Evolutionary conservation across 441 rosid genomes (phyloP).

Genomic region (Jatropha multifida): DNA sequence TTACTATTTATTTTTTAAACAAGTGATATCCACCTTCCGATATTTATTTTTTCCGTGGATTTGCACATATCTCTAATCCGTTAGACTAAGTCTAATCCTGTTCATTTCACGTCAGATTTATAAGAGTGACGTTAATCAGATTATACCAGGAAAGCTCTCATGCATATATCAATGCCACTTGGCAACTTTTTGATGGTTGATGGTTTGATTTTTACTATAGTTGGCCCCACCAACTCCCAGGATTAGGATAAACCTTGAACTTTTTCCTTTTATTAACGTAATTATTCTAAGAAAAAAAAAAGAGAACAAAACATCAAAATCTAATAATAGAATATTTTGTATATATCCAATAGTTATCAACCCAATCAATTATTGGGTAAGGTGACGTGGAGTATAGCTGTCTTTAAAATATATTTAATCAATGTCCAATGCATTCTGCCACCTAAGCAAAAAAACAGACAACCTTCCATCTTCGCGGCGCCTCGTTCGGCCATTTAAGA

Average conservation of each 20-base stretch:
- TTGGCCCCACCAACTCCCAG: background rate
- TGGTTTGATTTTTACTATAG: background rate
- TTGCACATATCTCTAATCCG: no score
- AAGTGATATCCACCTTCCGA: no score
- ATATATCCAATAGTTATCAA: constrained; percentile 41
- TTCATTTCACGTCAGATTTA: no score
- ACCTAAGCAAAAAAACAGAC: constrained; percentile 20
- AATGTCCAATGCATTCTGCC: constrained; percentile 32
- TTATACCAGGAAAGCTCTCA: no score
- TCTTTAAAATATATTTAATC: constrained; percentile 16
- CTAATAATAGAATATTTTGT: constrained; percentile 27
- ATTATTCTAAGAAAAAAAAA: constrained; percentile 7
- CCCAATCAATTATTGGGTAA: constrained; percentile 27
- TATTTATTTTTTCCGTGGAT: no score
- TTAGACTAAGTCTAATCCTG: no score
- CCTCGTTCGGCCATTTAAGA: constrained; percentile 47
- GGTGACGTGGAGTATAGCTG: constrained; percentile 49
- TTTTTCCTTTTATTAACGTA: background rate
- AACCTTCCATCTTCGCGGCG: constrained; percentile 50
- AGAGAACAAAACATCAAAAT: background rate
- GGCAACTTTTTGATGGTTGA: background rate
- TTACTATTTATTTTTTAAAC: no score
- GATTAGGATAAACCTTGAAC: constrained; percentile 25
- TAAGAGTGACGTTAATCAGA: no score
- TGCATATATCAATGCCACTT: background rate